These are phyloP conservation scores for Tylopilus rubrobrunneus DNA, from an alignment of 768 basidiomycete genomes.

Conservation along the genomic window DNA sequence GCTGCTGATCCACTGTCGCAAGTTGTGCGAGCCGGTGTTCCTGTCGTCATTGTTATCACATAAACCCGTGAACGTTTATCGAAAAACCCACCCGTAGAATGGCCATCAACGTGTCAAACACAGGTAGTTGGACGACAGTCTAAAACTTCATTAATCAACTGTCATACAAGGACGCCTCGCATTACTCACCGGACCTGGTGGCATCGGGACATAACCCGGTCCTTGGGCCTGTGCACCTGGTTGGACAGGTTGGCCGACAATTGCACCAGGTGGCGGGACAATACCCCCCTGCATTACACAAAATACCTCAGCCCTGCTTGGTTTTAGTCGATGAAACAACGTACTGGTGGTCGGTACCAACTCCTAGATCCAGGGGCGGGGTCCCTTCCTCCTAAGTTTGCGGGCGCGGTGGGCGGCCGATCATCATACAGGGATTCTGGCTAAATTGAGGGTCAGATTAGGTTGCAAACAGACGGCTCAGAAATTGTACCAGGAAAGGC, in stretches of 20 bases:
- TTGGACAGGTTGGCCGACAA: slow-evolving; percentile 18
- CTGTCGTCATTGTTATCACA: slow-evolving; percentile 34
- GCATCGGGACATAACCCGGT: slow-evolving; percentile 42
- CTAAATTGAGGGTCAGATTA: slow-evolving; percentile 13
- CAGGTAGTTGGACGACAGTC: slow-evolving; percentile 60
- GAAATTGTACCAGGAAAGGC: slow-evolving; percentile 17
- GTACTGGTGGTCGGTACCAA: slow-evolving; percentile 27
- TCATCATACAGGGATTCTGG: slow-evolving; percentile 17
- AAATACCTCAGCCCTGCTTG: neutral
- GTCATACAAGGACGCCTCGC: neutral
- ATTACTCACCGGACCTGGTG: slow-evolving; percentile 49
- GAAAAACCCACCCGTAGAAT: slow-evolving; percentile 53
- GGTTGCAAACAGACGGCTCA: neutral
- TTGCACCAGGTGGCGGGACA: slow-evolving; percentile 25
- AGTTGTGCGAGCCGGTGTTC: slow-evolving; percentile 73
- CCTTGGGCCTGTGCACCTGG: slow-evolving; percentile 23
- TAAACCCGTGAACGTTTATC: slow-evolving; percentile 1
- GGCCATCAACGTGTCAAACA: slow-evolving; percentile 68
- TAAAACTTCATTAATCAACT: slow-evolving; percentile 22
- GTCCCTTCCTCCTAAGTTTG: slow-evolving; percentile 13
- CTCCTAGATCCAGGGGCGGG: slow-evolving; percentile 14
- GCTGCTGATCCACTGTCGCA: slow-evolving; percentile 74
- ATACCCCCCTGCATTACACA: slow-evolving; percentile 13
- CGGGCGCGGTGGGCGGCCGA: slow-evolving; percentile 27
- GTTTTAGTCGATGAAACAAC: neutral